These are phyloP conservation scores for Noccaea bulbosa DNA, from an alignment of 345 rosid species.

Conservation along the genomic window DNA sequence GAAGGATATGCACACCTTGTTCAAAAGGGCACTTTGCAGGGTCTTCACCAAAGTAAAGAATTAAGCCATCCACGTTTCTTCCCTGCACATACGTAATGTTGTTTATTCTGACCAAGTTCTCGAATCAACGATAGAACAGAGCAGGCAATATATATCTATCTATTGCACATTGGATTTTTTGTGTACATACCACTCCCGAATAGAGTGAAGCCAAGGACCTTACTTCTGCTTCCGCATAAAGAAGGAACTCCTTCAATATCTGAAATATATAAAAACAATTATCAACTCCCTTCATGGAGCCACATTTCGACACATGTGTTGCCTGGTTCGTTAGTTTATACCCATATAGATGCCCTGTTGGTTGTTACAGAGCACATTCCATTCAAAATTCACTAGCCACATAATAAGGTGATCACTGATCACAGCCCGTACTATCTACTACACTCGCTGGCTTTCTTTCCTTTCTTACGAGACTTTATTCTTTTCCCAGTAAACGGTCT, in stretches of 20 bases:
- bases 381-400: neutral
- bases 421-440: conserved; percentile 2
- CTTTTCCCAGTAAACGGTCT: conserved; percentile 5
- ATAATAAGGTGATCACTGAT: conserved; percentile 12
- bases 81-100: conserved; percentile 54
- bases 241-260: conserved; percentile 78
- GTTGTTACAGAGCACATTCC: neutral
- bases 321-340: neutral
- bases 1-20: conserved; percentile 61
- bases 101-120: conserved; percentile 14
- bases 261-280: conserved; percentile 7
- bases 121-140: neutral
- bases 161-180: neutral
- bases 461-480: conserved; percentile 8
- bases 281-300: conserved; percentile 9
- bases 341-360: neutral
- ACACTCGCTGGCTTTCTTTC: neutral
- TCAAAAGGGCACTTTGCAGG: conserved; percentile 91
- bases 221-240: conserved; percentile 83
- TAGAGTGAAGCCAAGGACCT: conserved; percentile 78
- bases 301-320: conserved; percentile 13
- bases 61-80: conserved; percentile 81
- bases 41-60: conserved; percentile 95
- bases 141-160: conserved; percentile 14
- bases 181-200: conserved; percentile 77